These are phyloP conservation scores for Lyophyllum shimeji DNA, from an alignment of 768 basidiomycete genomes.

Conservation along the genomic window DNA sequence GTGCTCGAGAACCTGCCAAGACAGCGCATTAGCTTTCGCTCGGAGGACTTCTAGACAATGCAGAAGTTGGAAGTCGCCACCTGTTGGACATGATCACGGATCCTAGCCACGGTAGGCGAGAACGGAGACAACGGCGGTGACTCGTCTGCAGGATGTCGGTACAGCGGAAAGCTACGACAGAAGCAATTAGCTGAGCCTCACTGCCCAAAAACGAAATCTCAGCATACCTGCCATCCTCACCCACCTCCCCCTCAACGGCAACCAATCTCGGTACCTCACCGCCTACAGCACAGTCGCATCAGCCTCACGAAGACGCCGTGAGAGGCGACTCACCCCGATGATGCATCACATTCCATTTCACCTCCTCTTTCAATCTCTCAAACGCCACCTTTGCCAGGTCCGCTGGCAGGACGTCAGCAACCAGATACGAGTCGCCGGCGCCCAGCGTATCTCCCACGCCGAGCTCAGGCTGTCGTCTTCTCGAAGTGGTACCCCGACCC, in stretches of 20 bases:
- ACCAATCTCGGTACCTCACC: conserved; percentile 72
- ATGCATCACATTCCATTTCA: conserved; percentile 71
- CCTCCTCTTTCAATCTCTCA: conserved; percentile 58
- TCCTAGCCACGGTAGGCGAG: conserved; percentile 64
- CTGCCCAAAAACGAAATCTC: not conserved
- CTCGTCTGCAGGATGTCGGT: conserved; percentile 80
- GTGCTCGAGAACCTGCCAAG: conserved; percentile 40
- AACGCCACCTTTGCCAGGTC: conserved; percentile 59
- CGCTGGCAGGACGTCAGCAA: conserved; percentile 54
- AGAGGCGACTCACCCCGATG: conserved; percentile 57
- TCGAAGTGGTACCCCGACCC: conserved; percentile 4
- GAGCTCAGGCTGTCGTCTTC: conserved; percentile 8
- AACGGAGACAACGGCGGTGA: conserved; percentile 69
- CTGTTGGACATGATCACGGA: conserved; percentile 62
- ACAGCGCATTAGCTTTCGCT: not conserved
- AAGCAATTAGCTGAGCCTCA: not conserved
- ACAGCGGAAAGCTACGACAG: conserved; percentile 62
- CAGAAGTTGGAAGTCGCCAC: conserved; percentile 19
- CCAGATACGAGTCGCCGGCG: conserved; percentile 68
- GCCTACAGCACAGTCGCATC: conserved; percentile 37
- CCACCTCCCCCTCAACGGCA: conserved; percentile 60
- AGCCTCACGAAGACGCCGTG: not conserved
- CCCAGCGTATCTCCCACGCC: conserved; percentile 38
- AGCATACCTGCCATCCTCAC: conserved; percentile 39
- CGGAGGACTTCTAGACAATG: too few relatives aligned